phyloP scores from a whole-genome alignment of 257 asterid species.

The Nicotiana noctiflora region DNA sequence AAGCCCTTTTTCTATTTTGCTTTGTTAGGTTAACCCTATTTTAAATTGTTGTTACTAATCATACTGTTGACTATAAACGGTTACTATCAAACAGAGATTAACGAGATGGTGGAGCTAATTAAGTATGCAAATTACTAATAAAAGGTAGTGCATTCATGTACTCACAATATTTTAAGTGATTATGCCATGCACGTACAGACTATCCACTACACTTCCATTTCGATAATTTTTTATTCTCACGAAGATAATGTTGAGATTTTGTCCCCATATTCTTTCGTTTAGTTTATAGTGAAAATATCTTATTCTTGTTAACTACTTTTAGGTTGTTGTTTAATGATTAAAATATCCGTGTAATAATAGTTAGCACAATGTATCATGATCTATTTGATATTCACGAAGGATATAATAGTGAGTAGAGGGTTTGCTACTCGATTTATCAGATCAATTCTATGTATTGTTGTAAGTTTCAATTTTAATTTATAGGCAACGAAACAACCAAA shows the following conservation, averaged over 20 bases:
- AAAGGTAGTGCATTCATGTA: not conserved
- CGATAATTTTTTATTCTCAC: constrained; percentile 1
- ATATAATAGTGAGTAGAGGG: not conserved
- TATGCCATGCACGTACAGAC: constrained; percentile 11
- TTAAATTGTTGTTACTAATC: not conserved
- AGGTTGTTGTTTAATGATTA: not conserved
- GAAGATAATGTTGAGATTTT: constrained; percentile 9
- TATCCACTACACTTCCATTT: constrained; percentile 8
- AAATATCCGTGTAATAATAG: not conserved
- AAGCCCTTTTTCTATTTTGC: not conserved
- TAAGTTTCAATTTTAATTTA: too few species aligned
- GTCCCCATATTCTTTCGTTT: not conserved
- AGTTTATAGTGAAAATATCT: not conserved
- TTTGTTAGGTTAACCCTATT: not conserved
- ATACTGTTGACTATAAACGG: constrained; percentile 2
- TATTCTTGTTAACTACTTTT: not conserved
- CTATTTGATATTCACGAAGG: not conserved
- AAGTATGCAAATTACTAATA: not conserved
- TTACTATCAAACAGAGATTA: not conserved
- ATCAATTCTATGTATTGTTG: not conserved
- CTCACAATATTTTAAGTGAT: not conserved
- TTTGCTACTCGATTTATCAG: not conserved
- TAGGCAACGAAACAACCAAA: too few species aligned
- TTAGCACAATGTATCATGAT: not conserved
- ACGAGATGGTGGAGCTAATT: constrained; percentile 3